Evolutionary conservation across 2,329 filamentous ascomycete genomes (phyloP), one percentile per base, ranked within the genome.

Genomic region (Cladosporium oxysporum): DNA sequence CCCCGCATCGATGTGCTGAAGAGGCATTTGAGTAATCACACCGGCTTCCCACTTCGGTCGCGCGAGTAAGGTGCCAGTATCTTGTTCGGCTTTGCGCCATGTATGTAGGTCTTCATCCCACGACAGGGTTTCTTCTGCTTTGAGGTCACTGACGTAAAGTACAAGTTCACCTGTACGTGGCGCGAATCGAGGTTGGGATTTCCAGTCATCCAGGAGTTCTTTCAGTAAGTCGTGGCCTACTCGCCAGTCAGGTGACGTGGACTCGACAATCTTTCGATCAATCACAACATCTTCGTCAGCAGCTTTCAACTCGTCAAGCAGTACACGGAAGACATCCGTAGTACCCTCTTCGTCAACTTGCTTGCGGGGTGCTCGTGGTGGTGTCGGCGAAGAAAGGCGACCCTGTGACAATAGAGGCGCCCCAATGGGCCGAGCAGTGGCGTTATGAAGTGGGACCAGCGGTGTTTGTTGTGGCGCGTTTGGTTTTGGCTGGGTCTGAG

Each of bases 101-200:
- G 57, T 59, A 28, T 73, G 76, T 5, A 73, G 68, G 0, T 67
- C 67, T 0, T 72, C 37, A 33, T 79, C 71, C 53, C 73, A 78
- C 0, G 67, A 67, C 5, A 82, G 68, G 5, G 73, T 68, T 11
- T 79, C 71, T 0, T 70, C 68, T 2, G 67, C 35, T 0, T 68
- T 67, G 1, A 82, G 52, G 3, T 75, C 70, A 12, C 81, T 76
- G 1, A 79, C 74, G 53, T 84, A 88, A 0, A 89, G 76, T 0
- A 88, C 85, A 3, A 88, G 72, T 66, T 89, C 87, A 1, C 85
- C 86, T 0, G 78, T 69, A 2, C 87, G 81, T 2, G 87, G 86
- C 0, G 84, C 70, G 71, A 83, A 88, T 2, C 81, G 78, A 2
- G 83, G 79, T 5, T 37, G 8, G 10, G 37, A 18, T 23, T 52